Percentiles rank a stretch among this genome's conserved stretches.
phyloP scores from a whole-genome alignment of 371 early-diverging fungal species.

The Ecytonucleospora hepatopenaei region DNA sequence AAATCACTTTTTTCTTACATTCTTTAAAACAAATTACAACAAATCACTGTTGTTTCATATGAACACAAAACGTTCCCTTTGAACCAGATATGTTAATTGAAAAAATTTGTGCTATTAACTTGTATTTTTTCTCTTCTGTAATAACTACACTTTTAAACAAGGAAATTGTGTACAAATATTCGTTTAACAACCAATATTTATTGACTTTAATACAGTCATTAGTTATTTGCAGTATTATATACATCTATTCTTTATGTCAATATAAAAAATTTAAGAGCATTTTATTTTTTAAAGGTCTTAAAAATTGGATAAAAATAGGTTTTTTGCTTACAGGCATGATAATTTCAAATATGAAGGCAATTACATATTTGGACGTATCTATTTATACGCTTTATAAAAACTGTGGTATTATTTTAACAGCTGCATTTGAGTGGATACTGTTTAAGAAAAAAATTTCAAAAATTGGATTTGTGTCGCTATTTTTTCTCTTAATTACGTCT shows the following conservation, averaged over 20 bases:
- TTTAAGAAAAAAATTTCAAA: conserved; percentile 66
- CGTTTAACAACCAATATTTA: conserved; percentile 40
- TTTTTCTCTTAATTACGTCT: conserved; percentile 80
- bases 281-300: conserved; percentile 48
- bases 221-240: conserved; percentile 23
- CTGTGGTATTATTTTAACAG: conserved; percentile 82
- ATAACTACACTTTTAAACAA: conserved; percentile 52
- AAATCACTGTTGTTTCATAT: background rate
- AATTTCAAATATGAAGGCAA: conserved; percentile 79
- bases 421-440: conserved; percentile 73
- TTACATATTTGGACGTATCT: conserved; percentile 70
- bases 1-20: background rate
- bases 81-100: background rate
- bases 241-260: background rate
- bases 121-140: conserved; percentile 34
- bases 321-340: conserved; percentile 78
- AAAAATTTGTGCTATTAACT: background rate
- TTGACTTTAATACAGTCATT: conserved; percentile 46
- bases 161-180: conserved; percentile 39
- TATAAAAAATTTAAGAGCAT: too few species aligned
- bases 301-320: conserved; percentile 72
- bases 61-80: background rate
- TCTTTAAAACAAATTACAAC: background rate
- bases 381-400: conserved; percentile 95
- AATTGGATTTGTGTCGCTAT: conserved; percentile 65